Evolutionary conservation across 306 rosid genomes (phyloP).

Genomic region (Rosa chinensis): DNA sequence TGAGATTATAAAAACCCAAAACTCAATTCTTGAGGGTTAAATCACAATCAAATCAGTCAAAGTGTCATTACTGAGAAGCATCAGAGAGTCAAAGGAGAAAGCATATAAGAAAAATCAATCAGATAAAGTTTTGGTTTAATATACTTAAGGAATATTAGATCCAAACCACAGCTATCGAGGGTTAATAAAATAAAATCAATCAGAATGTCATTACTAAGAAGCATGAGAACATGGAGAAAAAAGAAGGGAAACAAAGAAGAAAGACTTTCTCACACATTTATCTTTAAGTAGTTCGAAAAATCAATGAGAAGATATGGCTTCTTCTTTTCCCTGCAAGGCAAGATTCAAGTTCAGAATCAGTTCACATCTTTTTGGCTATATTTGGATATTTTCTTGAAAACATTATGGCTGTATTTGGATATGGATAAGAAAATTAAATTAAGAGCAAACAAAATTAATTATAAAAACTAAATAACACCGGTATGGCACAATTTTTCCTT

Average conservation of each 20-base stretch:
- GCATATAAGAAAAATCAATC: background rate
- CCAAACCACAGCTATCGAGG: background rate
- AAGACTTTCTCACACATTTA: conserved; percentile 63
- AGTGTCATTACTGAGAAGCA: background rate
- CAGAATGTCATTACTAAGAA: background rate
- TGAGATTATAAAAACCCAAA: conserved; percentile 12
- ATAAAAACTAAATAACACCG: background rate
- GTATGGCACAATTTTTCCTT: background rate
- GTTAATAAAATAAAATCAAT: background rate
- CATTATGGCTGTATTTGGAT: background rate
- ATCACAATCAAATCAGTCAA: background rate
- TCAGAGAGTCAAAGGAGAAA: background rate
- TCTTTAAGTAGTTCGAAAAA: conserved; percentile 63
- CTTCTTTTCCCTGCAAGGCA: conserved; percentile 50
- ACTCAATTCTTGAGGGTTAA: conserved; percentile 15
- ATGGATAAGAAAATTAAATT: background rate
- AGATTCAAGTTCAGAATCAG: conserved; percentile 18
- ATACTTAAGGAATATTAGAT: background rate
- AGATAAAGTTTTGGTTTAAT: background rate
- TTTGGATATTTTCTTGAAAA: background rate
- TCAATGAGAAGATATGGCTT: conserved; percentile 88
- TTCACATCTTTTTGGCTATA: background rate
- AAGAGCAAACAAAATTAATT: background rate
- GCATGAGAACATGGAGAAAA: background rate
- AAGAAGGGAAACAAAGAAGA: background rate